Conservation (phyloP, 164 flowering plant species). For the Cinnamomum micranthum region DNA sequence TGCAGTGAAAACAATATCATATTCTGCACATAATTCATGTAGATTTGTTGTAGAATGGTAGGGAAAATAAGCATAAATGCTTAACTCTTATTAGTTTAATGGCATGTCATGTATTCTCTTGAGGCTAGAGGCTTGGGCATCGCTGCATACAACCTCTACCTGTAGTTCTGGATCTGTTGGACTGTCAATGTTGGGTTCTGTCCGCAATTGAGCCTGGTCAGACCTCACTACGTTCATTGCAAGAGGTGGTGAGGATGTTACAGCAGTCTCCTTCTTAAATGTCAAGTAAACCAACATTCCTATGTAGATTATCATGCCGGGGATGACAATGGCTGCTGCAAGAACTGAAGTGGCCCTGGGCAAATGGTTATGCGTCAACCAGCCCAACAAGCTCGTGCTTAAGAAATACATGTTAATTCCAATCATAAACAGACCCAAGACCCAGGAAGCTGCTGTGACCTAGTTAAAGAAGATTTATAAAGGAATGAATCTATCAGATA, state of each 20-base stretch:
- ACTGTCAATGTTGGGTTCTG: neutral
- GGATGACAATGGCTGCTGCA: neutral
- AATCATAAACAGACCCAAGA: neutral
- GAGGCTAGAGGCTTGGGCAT: neutral
- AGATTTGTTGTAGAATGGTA: no score
- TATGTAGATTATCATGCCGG: neutral
- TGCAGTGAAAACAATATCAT: no score
- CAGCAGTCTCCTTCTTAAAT: neutral
- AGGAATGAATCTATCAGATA: neutral
- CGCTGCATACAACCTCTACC: neutral
- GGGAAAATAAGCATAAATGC: no score
- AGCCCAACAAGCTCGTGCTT: neutral
- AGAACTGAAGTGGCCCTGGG: neutral
- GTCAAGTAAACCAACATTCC: neutral
- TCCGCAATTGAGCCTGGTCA: neutral
- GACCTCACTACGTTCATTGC: neutral
- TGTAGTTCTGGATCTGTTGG: neutral
- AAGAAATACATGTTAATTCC: slow-evolving; percentile 5
- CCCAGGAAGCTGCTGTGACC: neutral
- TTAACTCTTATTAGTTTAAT: no score
- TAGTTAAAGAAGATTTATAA: neutral
- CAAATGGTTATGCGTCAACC: neutral
- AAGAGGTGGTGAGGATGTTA: neutral
- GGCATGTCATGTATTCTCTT: neutral
- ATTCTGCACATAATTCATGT: no score